Evolutionary conservation across 257 asterid species (phyloP), one percentile per base, ranked within the genome.

Genomic region (Osmanthus fragrans): DNA sequence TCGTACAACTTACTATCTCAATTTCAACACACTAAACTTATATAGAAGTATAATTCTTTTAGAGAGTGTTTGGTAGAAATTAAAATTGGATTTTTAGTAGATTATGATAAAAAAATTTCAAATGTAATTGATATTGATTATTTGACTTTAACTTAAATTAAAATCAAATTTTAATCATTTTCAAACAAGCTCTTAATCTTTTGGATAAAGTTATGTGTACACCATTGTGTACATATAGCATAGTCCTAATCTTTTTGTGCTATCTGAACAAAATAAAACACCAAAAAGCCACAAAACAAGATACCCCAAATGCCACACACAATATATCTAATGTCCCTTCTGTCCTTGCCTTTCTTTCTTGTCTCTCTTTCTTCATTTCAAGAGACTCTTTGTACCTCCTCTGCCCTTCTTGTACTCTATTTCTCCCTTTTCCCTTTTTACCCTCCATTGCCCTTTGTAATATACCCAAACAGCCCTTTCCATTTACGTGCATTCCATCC

Each of bases 401-500:
- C 79, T 73, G 80, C 47, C 82, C 88, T 58, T 85, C 92, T 36
- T 81, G 80, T 33, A 71, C 94, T 73, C 88, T 82, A 2, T 83
- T 79, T 18, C 25, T 67, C 29, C 91, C 88, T 0, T 77, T 89
- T 40, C 94, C 96, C 72, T 77, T 91, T 78, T 78, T 86, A 6
- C 94, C 97, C 91, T 86, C 91, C 85, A 95, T 12, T 0, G 91
- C 93, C 79, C 84, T 81, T 1, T 87, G 89, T 29, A 95, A 49
- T 82, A 89, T 82, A 73, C 84, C 96, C 87, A 95, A 45, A 85
- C 97, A 89, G 21, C 89, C 97, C 92, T 74, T 89, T 76, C 98
- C 98, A 71, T 85, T 89, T 88, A 93, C 65, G 8, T 89, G 92
- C 76, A 10, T 79, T n/a, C 97, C 97, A n/a, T 95, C 97, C 88